Conservation (phyloP, 768 basidiomycete genomes). For the Lentinula lateritia region DNA sequence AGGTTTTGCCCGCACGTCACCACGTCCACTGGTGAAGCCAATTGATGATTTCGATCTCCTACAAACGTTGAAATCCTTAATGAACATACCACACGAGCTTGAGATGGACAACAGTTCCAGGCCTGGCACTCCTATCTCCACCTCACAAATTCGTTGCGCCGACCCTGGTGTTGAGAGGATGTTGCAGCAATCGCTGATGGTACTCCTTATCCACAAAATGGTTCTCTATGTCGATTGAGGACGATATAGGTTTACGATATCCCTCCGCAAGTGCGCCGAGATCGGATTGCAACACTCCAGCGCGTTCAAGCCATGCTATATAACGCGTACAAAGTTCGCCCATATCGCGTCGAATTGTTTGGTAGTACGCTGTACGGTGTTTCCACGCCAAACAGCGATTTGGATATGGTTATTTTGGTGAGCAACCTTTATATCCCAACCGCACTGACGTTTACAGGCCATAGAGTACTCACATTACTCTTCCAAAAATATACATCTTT, state of each 20-base stretch:
- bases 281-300: background rate
- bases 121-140: too few relatives aligned
- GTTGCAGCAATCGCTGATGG: background rate
- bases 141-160: too few relatives aligned
- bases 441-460: too few relatives aligned
- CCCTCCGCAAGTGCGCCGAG: background rate
- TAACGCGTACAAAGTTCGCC: constrained; percentile 20
- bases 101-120: too few relatives aligned
- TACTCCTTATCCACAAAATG: background rate
- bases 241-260: background rate
- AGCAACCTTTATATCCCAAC: constrained; percentile 8
- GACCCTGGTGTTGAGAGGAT: too few relatives aligned
- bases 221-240: background rate
- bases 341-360: constrained; percentile 34
- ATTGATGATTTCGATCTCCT: too few relatives aligned
- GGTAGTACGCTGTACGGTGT: constrained; percentile 49
- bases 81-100: too few relatives aligned
- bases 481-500: background rate
- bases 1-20: too few relatives aligned
- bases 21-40: too few relatives aligned
- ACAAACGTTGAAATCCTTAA: too few relatives aligned
- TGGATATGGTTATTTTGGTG: constrained; percentile 50
- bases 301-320: constrained; percentile 21
- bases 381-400: constrained; percentile 33
- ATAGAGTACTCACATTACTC: too few relatives aligned